Base-by-base conservation (phyloP, 2,329 filamentous ascomycete species). In the Microsporum audouinii region DNA sequence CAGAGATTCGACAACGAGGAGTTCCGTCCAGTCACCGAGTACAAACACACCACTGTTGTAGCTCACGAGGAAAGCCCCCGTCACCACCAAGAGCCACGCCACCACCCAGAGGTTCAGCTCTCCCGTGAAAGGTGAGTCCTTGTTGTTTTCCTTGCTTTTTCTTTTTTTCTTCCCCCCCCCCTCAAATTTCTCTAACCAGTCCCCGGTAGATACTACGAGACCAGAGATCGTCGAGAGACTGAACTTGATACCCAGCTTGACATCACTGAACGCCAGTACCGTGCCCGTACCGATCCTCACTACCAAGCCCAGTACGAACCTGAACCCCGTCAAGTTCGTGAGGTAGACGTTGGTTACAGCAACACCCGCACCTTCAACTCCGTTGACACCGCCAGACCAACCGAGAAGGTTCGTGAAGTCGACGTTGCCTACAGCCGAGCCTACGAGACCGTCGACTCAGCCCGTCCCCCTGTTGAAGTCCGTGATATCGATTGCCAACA, bases 221-320 rank as follows among this genome's bases (percentile, higher is more conserved):
- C 49, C 49, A 55, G 23, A 64, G 70, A 69, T 69, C 66, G 70
- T 61, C 64, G 70, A 64, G 73, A 77, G 66, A 74, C 75, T 62
- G 68, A 73, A 65, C 72, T 75, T 64, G 72, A 78, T 65, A 72
- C 72, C 63, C 79, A 81, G 68, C 73, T 82, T 68, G 79, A 82
- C 71, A 68, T 78, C 65, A 78, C 79, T 71, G 78, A 80, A 66
- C 78, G 84, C 82, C 78, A 87, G 82, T 79, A 88, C 82, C 78
- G 83, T 82, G 75, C 85, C 82, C 80, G 78, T 67, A 78, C 77
- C 66, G 74, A 80, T 59, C 81, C 80, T 65, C 78, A 77, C 66
- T 80, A 79, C 73, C 77, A 78, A 69, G 71, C 76, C 65, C 72
- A 77, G 69, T 76, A 75, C 71, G 61, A 62, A 36, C 43, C 29